Evolutionary conservation across 345 rosid genomes (phyloP), one percentile per base, ranked within the genome.

Genomic region (Xanthoceras sorbifolium): DNA sequence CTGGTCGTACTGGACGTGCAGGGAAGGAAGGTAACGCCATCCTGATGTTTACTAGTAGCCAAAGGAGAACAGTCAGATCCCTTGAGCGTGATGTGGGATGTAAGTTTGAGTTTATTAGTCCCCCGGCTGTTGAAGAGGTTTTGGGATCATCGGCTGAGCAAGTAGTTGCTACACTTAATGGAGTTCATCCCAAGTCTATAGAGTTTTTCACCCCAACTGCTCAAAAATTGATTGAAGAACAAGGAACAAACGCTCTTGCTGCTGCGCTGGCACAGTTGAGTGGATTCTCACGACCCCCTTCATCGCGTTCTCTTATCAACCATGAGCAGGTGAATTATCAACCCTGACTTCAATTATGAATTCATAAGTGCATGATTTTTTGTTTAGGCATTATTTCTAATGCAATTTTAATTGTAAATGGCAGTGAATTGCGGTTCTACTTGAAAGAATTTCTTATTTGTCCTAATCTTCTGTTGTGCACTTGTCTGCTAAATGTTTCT

Each of bases 1-100:
- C 99, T 78, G 99, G 98, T 34, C 98, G 98, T 82, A 96, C 99
- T 66, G 99, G 99, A 61, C 98, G 97, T 50, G 99, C 98, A 14
- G 99, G 99, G 76, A 96, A 96, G 85, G 92, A 89, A 90, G 99
- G 99, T 77, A 86, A 90, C 83, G 94, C 98, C 60, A 84, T 96
- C 86, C 85, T 96, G 77, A 88, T 96, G 99, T 89, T 78, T 79
- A 88, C 91, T 20, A 86, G 81, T 77, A 92, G 86, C 86, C 99
- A 96, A 84, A 90, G 91, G 86, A 91, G 97, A 80, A 93, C 97
- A 26, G 93, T 96, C 61, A 85, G 90, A 80, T 86, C 94, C 71
- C 92, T 93, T 59, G 99, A 93, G 88, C 99, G 94, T 79, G 93
- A 93, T 48, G 97, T 90, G 11, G 98, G 97, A 20, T 92, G 96